Evolutionary conservation across 164 flowering plant genomes (phyloP).

Genomic region (Platanus orientalis): DNA sequence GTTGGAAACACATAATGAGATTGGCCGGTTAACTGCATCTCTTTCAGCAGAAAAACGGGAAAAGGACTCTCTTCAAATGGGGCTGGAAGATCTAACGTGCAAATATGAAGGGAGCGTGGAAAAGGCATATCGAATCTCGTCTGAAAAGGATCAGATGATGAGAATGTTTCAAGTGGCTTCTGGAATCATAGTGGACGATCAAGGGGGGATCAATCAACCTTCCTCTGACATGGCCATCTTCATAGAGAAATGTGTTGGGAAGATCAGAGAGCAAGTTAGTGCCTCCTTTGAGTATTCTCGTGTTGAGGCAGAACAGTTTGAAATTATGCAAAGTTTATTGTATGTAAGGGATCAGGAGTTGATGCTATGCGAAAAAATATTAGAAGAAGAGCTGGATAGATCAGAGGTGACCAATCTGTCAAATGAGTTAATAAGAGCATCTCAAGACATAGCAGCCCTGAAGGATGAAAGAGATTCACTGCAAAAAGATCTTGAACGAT

Average conservation of each 20-base stretch:
- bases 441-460: constrained; percentile 41
- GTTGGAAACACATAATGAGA: constrained; percentile 36
- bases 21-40: constrained; percentile 45
- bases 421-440: constrained; percentile 33
- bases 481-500: constrained; percentile 56
- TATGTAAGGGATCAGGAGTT: constrained; percentile 56
- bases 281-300: constrained; percentile 25
- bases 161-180: constrained; percentile 43
- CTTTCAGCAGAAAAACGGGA: constrained; percentile 55
- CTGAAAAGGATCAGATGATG: constrained; percentile 42
- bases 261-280: constrained; percentile 40
- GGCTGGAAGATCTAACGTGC: constrained; percentile 42
- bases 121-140: constrained; percentile 32
- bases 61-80: constrained; percentile 44
- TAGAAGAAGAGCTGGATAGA: constrained; percentile 55
- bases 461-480: constrained; percentile 51
- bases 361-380: constrained; percentile 37
- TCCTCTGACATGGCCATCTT: constrained; percentile 30
- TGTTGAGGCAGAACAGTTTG: constrained; percentile 36
- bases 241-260: constrained; percentile 48
- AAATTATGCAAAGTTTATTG: constrained; percentile 48
- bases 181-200: constrained; percentile 30
- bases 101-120: constrained; percentile 42
- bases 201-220: constrained; percentile 22
- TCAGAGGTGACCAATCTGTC: constrained; percentile 35